Evolutionary conservation across 2,329 filamentous ascomycete genomes (phyloP).

Genomic region (Trichoderma atroviride): DNA sequence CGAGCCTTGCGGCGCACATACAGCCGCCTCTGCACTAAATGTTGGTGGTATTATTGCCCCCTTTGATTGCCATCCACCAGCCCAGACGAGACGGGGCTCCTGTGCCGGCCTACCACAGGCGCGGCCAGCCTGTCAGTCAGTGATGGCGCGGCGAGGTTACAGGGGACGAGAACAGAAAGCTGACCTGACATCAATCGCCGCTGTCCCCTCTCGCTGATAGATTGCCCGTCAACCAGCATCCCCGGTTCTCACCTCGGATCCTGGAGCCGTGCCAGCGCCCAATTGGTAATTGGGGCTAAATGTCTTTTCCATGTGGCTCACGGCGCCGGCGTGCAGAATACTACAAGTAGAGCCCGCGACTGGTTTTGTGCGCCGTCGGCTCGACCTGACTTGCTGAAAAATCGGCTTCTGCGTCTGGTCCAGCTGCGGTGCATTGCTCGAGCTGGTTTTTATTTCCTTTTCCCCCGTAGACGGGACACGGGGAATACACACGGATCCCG

Average conservation of each 20-base stretch:
- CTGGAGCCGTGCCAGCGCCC: conserved; percentile 1
- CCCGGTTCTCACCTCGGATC: conserved; percentile 5
- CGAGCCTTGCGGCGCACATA: conserved; percentile 4
- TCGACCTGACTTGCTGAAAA: background rate
- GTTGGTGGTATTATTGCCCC: background rate
- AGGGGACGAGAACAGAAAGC: background rate
- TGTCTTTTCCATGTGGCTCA: conserved; percentile 1
- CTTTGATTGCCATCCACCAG: conserved; percentile 25
- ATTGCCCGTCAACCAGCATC: background rate
- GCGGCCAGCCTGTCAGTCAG: background rate
- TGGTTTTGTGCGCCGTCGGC: conserved; percentile 12
- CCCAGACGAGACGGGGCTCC: background rate
- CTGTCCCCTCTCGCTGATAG: conserved; percentile 5
- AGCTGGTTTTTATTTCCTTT: background rate
- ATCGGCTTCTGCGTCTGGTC: background rate
- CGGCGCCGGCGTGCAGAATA: conserved; percentile 8
- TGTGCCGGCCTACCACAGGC: conserved; percentile 8
- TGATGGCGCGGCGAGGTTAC: conserved; percentile 1
- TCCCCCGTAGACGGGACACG: background rate
- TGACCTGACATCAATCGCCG: conserved; percentile 10
- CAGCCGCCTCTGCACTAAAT: conserved; percentile 3
- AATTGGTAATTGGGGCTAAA: background rate
- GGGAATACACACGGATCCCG: background rate
- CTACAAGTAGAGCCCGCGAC: conserved; percentile 12
- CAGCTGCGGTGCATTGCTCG: background rate